Percentiles rank a stretch among this genome's conserved stretches.
Conservation (phyloP, 352 stramenopile species). For the Globisporangium cystogenes region DNA sequence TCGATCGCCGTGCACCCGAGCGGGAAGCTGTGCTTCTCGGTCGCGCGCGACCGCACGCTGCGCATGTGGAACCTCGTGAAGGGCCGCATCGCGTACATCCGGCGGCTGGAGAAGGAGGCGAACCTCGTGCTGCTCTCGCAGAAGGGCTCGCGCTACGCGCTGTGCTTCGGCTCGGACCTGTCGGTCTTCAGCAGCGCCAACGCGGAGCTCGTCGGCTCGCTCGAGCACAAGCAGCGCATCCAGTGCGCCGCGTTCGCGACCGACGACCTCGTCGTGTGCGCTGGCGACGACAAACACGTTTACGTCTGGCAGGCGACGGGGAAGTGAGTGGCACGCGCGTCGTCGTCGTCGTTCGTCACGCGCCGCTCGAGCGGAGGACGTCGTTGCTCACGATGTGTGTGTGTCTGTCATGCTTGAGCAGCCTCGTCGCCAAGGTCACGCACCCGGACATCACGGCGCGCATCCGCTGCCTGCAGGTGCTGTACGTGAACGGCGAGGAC, state of each 20-base stretch:
- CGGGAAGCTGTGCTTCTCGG: conserved; percentile 83
- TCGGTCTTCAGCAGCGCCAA: conserved; percentile 77
- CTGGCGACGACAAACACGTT: conserved; percentile 76
- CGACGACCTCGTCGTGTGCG: conserved; percentile 71
- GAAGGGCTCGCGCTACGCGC: conserved; percentile 59
- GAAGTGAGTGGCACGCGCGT: conserved; percentile 34
- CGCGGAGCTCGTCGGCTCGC: conserved; percentile 58
- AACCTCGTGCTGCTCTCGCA: conserved; percentile 72
- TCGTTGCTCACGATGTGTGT: neutral
- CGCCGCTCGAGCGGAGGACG: no score
- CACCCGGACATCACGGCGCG: conserved; percentile 58
- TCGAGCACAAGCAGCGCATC: conserved; percentile 74
- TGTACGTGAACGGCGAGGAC: conserved; percentile 56
- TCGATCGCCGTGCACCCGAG: conserved; percentile 86
- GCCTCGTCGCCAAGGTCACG: conserved; percentile 58
- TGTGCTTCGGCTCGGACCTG: conserved; percentile 66
- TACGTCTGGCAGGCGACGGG: conserved; percentile 75
- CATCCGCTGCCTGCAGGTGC: conserved; percentile 70
- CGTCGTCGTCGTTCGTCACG: neutral
- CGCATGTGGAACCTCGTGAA: conserved; percentile 91
- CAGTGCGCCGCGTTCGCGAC: conserved; percentile 68
- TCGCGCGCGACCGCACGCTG: conserved; percentile 76
- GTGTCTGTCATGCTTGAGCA: neutral
- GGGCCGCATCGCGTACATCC: conserved; percentile 84
- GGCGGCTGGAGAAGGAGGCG: conserved; percentile 77